These are phyloP conservation scores for Physaria fendleri DNA, from an alignment of 345 rosid species.

Conservation along the genomic window DNA sequence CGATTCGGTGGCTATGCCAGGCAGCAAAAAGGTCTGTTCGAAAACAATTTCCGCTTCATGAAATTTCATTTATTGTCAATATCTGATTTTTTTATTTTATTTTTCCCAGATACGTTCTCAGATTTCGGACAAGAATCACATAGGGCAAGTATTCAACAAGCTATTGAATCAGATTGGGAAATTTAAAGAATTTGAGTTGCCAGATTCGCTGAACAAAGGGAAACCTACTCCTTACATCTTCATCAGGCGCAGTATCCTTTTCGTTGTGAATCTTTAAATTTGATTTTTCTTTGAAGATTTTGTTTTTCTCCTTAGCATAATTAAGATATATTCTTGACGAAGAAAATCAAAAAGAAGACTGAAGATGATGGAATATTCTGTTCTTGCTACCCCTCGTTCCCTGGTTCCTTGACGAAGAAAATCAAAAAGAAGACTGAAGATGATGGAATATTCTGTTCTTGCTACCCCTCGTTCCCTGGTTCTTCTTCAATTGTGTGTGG, in stretches of 20 bases:
- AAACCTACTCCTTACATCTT: conserved; percentile 59
- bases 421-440: conserved; percentile 65
- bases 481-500: conserved; percentile 47
- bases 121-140: conserved; percentile 40
- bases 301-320: conserved; percentile 31
- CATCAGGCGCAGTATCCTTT: conserved; percentile 89
- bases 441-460: conserved; percentile 98
- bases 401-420: conserved; percentile 43
- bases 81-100: not conserved
- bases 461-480: conserved; percentile 45
- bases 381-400: conserved; percentile 62
- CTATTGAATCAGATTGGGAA: conserved; percentile 59
- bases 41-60: not conserved
- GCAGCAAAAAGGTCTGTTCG: conserved; percentile 23
- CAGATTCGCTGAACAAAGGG: conserved; percentile 65
- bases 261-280: not conserved
- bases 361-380: conserved; percentile 98
- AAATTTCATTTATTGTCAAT: not conserved
- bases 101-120: conserved; percentile 29
- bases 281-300: not conserved
- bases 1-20: conserved; percentile 13
- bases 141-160: conserved; percentile 51
- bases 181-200: conserved; percentile 71
- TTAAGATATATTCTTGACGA: conserved; percentile 77
- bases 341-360: conserved; percentile 61